Conservation (phyloP, 2,329 filamentous ascomycete species). For the Colletotrichum sp. region DNA sequence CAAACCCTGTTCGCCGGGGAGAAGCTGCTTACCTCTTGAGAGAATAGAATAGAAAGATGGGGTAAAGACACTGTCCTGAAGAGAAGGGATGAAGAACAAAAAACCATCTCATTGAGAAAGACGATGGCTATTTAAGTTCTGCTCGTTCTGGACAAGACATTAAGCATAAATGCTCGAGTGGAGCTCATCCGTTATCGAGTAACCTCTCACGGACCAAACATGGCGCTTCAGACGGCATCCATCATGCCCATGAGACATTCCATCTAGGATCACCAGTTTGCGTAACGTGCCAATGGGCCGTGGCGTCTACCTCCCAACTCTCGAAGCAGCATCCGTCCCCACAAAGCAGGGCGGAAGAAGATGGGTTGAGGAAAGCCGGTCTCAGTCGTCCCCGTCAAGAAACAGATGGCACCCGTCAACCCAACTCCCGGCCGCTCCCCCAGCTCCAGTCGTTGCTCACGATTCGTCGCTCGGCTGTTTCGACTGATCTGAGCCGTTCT, state of each 20-base stretch:
- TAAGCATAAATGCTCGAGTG: slow-evolving; percentile 11
- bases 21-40: slow-evolving; percentile 8
- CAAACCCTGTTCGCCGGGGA: background rate
- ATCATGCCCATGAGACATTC: slow-evolving; percentile 7
- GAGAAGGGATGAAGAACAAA: slow-evolving; percentile 11
- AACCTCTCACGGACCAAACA: background rate
- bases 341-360: background rate
- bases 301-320: background rate
- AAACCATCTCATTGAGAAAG: background rate
- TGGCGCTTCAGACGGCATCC: slow-evolving; percentile 11
- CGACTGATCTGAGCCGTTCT: slow-evolving; percentile 20
- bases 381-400: slow-evolving; percentile 1
- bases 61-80: slow-evolving; percentile 14
- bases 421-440: background rate
- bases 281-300: background rate
- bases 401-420: slow-evolving; percentile 17
- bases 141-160: background rate
- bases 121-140: slow-evolving; percentile 10
- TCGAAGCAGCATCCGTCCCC: background rate
- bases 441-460: background rate
- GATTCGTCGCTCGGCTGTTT: slow-evolving; percentile 11
- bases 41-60: slow-evolving; percentile 4
- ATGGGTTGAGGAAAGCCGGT: slow-evolving; percentile 6
- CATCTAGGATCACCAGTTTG: background rate
- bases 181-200: background rate